These are phyloP conservation scores for Pinus albicaulis DNA, from an alignment of 75 land plant species.

Conservation along the genomic window DNA sequence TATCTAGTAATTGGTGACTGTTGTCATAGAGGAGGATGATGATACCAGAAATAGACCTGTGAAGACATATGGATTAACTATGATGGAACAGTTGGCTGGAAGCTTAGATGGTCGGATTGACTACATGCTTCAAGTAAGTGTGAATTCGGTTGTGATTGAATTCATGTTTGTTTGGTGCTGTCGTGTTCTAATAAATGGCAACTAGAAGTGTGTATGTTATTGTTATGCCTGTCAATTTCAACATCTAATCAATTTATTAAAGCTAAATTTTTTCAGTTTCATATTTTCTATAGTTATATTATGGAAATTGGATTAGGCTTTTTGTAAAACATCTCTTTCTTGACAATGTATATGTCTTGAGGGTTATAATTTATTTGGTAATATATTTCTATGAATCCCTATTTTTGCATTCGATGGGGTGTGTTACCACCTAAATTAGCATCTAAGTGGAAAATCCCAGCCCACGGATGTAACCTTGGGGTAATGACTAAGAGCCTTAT, in stretches of 20 bases:
- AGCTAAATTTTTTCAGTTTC: too few species aligned
- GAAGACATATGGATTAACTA: slow-evolving; percentile 74
- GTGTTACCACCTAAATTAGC: too few species aligned
- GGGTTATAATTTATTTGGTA: too few species aligned
- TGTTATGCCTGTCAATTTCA: background rate
- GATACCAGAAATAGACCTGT: slow-evolving; percentile 34
- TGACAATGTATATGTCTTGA: too few species aligned
- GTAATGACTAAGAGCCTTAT: too few species aligned
- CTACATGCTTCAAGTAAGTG: slow-evolving; percentile 79
- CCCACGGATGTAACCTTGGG: too few species aligned
- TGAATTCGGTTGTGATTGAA: background rate
- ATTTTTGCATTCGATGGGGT: too few species aligned
- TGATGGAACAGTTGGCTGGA: slow-evolving; percentile 89
- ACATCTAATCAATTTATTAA: background rate
- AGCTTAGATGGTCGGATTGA: slow-evolving; percentile 81
- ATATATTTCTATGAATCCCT: too few species aligned
- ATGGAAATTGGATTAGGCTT: background rate
- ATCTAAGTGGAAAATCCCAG: too few species aligned
- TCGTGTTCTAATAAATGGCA: background rate
- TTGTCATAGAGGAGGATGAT: slow-evolving; percentile 19
- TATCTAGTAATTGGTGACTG: background rate
- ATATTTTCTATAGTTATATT: too few species aligned
- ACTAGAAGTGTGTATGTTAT: background rate
- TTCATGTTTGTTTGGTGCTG: background rate
- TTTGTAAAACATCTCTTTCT: background rate